These are phyloP conservation scores for Colletotrichum tropicale DNA, from an alignment of 2,329 filamentous ascomycete species.

Conservation along the genomic window DNA sequence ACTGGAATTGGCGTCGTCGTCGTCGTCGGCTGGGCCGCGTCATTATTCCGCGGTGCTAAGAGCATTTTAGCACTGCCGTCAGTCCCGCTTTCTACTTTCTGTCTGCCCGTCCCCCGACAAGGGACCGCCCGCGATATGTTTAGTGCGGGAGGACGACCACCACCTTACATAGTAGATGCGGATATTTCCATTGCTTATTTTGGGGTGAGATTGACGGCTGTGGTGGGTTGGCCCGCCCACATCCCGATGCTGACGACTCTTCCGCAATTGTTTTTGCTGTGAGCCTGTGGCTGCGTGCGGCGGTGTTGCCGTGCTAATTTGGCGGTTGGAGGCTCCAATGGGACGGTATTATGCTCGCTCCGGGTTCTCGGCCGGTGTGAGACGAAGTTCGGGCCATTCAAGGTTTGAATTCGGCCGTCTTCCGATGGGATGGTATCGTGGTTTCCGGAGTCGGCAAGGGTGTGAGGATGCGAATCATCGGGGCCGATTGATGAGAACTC, in stretches of 20 bases:
- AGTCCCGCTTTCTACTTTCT: not conserved
- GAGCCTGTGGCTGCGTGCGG: not conserved
- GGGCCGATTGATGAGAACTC: not conserved
- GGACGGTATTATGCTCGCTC: not conserved
- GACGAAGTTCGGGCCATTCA: not conserved
- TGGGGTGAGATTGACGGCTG: not conserved
- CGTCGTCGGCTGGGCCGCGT: constrained; percentile 10
- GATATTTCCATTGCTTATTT: not conserved
- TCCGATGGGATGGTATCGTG: not conserved
- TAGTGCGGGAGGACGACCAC: not conserved
- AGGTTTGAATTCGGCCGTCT: not conserved
- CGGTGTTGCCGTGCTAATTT: not conserved
- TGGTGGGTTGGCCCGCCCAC: not conserved
- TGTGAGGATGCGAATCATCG: not conserved
- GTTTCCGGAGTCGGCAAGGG: not conserved
- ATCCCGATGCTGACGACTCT: constrained; percentile 5
- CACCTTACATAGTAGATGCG: not conserved
- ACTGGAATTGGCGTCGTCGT: not conserved
- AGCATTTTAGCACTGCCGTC: not conserved
- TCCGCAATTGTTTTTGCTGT: not conserved
- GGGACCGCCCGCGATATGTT: not conserved
- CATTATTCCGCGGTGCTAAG: not conserved
- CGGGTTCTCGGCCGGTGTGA: not conserved
- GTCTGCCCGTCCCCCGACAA: not conserved
- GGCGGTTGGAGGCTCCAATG: not conserved